Conservation (phyloP, 192 early-diverging fungal species). For the Entomortierella chlamydospora region DNA sequence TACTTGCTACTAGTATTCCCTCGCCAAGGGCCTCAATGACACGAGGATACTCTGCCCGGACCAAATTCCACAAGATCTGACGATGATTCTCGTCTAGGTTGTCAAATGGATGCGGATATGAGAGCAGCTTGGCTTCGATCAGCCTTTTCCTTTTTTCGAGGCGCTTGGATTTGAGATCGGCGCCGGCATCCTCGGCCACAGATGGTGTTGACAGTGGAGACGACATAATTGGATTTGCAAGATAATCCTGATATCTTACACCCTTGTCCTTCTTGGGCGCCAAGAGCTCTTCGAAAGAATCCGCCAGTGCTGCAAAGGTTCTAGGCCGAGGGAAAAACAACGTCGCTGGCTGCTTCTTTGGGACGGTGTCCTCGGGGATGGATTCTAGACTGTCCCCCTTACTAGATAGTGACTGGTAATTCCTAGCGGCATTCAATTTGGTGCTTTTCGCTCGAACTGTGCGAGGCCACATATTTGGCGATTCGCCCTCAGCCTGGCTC, state of each 20-base stretch:
- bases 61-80: slow-evolving; percentile 25
- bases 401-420: background rate
- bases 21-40: slow-evolving; percentile 37
- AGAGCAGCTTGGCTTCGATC: slow-evolving; percentile 20
- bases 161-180: background rate
- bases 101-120: slow-evolving; percentile 35
- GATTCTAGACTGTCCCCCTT: slow-evolving; percentile 3
- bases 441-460: background rate
- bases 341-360: background rate
- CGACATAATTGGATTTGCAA: background rate
- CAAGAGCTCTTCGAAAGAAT: slow-evolving; percentile 31
- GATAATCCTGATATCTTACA: slow-evolving; percentile 4
- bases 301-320: slow-evolving; percentile 47
- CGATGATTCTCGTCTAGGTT: slow-evolving; percentile 25
- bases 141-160: background rate
- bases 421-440: background rate
- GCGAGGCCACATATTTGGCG: too few species aligned
- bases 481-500: background rate
- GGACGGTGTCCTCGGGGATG: background rate
- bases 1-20: slow-evolving; percentile 32
- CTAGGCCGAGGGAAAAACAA: slow-evolving; percentile 45
- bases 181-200: background rate
- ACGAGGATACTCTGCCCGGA: slow-evolving; percentile 18
- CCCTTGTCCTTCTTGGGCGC: background rate
- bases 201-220: background rate